Conservation (phyloP, 768 basidiomycete genomes). For the Lactifluus rugatus region DNA sequence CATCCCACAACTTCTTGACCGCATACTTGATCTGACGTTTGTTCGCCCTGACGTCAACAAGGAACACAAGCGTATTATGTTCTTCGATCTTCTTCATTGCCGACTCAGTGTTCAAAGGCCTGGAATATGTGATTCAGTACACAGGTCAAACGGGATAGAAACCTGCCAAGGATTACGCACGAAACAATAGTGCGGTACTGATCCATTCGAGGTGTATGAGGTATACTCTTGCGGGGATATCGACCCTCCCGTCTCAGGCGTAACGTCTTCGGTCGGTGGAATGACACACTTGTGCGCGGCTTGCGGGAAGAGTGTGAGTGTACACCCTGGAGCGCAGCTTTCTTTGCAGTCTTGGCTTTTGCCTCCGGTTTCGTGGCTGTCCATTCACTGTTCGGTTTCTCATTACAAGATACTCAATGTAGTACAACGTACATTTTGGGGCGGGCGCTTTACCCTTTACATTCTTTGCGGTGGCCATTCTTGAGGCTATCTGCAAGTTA, state of each 20-base stretch:
- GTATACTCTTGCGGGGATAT: slow-evolving; percentile 93
- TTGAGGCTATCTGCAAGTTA: slow-evolving; percentile 1
- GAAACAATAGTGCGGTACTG: slow-evolving; percentile 91
- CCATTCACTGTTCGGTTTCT: not conserved
- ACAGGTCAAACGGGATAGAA: not conserved
- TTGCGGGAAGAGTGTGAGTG: slow-evolving; percentile 71
- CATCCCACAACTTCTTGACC: slow-evolving; percentile 98
- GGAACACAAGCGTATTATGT: slow-evolving; percentile 98
- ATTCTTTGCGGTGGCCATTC: slow-evolving; percentile 63
- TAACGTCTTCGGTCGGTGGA: slow-evolving; percentile 95
- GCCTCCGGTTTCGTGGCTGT: slow-evolving; percentile 24
- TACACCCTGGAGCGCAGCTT: slow-evolving; percentile 87
- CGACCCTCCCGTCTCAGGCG: slow-evolving; percentile 72
- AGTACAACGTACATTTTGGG: slow-evolving; percentile 32
- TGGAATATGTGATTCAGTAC: slow-evolving; percentile 22
- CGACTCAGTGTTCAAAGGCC: slow-evolving; percentile 87
- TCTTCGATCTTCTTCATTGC: slow-evolving; percentile 99
- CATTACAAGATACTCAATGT: not conserved
- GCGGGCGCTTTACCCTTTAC: slow-evolving; percentile 53
- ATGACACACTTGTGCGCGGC: slow-evolving; percentile 75
- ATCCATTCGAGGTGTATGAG: slow-evolving; percentile 91
- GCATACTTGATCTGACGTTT: slow-evolving; percentile 99
- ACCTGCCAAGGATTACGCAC: slow-evolving; percentile 37
- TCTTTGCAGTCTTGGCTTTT: slow-evolving; percentile 93
- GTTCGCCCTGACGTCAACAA: slow-evolving; percentile 91